Evolutionary conservation across 768 basidiomycete species (phyloP).

Genomic region (Megacollybia marginata): DNA sequence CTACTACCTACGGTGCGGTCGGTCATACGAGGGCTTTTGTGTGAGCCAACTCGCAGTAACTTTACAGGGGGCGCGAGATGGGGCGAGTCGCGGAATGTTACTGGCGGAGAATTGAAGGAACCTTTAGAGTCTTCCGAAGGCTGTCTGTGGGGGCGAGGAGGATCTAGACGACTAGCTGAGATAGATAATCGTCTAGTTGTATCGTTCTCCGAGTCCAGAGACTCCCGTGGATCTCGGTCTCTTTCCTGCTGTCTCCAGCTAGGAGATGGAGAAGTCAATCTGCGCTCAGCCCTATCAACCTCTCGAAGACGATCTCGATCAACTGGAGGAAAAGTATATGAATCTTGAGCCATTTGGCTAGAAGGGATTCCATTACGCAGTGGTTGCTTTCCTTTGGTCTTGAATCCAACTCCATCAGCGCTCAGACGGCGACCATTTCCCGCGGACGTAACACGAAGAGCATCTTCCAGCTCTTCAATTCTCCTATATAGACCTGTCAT

Average conservation of each 20-base stretch:
- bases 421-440: constrained; percentile 21
- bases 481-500: constrained; percentile 50
- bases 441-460: constrained; percentile 19
- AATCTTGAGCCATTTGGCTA: constrained; percentile 23
- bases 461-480: constrained; percentile 64
- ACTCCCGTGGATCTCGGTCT: constrained; percentile 26
- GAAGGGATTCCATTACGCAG: constrained; percentile 30
- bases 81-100: constrained; percentile 22
- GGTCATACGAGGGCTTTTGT: background rate
- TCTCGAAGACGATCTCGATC: constrained; percentile 18
- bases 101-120: constrained; percentile 24
- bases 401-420: constrained; percentile 14
- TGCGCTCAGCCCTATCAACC: constrained; percentile 25
- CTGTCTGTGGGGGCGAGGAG: constrained; percentile 20
- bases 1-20: too few relatives aligned
- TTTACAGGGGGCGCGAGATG: constrained; percentile 14
- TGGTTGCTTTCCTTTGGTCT: constrained; percentile 23
- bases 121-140: constrained; percentile 6
- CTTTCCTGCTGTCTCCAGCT: constrained; percentile 17
- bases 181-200: constrained; percentile 43
- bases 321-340: constrained; percentile 42
- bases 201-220: constrained; percentile 29
- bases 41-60: constrained; percentile 6
- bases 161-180: constrained; percentile 43
- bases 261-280: constrained; percentile 32